Evolutionary conservation across 202 grass and related monocot species (phyloP).

Genomic region (Panicum hallii): DNA sequence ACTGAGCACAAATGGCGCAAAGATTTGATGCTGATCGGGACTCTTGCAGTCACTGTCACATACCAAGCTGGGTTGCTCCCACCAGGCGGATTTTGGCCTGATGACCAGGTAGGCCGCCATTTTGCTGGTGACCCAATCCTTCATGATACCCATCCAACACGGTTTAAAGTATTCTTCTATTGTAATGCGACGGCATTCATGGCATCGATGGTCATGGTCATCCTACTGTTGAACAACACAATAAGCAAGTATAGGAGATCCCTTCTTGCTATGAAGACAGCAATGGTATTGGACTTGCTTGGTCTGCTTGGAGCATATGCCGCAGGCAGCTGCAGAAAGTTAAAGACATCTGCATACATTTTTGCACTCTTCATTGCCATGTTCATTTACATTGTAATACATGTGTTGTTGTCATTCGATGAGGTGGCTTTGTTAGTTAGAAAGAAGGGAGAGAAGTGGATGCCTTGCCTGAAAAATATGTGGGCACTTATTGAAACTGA

Average conservation of each 20-base stretch:
- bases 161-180: constrained; percentile 63
- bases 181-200: constrained; percentile 64
- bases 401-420: constrained; percentile 53
- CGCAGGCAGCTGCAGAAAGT: constrained; percentile 48
- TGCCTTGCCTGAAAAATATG: constrained; percentile 26
- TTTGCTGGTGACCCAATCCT: constrained; percentile 57
- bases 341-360: constrained; percentile 51
- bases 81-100: constrained; percentile 51
- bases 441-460: constrained; percentile 36
- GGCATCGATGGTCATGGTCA: constrained; percentile 60
- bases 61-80: constrained; percentile 58
- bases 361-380: constrained; percentile 46
- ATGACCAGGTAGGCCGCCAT: constrained; percentile 28
- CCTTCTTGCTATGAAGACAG: constrained; percentile 53
- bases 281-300: constrained; percentile 53
- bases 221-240: constrained; percentile 58
- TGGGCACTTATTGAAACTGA: constrained; percentile 11
- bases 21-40: constrained; percentile 62
- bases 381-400: constrained; percentile 48
- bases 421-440: constrained; percentile 29
- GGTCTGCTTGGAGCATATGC: constrained; percentile 48
- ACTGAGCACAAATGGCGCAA: constrained; percentile 60
- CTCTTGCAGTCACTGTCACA: constrained; percentile 54
- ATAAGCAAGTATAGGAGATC: constrained; percentile 46
- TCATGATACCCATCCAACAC: constrained; percentile 36